Evolutionary conservation across 2,329 filamentous ascomycete species (phyloP), one percentile per base, ranked within the genome.

Genomic region (Bipolaris zeicola): DNA sequence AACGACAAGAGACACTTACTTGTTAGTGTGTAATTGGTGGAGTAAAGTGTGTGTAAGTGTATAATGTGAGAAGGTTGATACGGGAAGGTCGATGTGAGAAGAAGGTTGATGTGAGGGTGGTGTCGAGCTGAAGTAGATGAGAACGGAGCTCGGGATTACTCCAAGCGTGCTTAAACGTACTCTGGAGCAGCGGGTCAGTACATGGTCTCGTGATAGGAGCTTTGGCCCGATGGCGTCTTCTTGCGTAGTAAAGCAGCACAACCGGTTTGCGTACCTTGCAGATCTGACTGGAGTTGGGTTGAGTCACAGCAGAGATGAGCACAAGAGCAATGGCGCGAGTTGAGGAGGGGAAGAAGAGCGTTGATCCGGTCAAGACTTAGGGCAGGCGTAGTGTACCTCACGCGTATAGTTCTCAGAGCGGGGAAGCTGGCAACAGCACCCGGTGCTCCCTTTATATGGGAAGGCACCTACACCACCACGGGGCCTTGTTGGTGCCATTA

Each of bases 191-290:
- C 61, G 60, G 65, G 64, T 74, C 70, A 68, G 68, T 68, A 55
- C 61, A 52, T 55, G 65, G 68, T 76, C 72, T 69, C 72, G 72
- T 69, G 71, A 71, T 64, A 45, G 51, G 52, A 69, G 69, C 71
- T 69, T 63, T 63, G 69, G 56, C 69, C 65, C 67, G 67, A 68
- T 65, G 52, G 57, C 58, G 58, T 60, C 52, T 47, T 65, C 51
- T 54, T 60, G 50, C 49, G 57, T 63, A 59, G 55, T 63, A 60
- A 60, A 59, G 44, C 59, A 57, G 58, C 63, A 56, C 58, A 56
- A 58, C 55, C 53, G 31, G 34, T 36, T 33, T 48, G 56, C 61
- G 62, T 70, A 74, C 70, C 69, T 72, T 68, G 65, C 64, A 66
- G 66, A 57, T 61, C 49, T 53, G 39, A 52, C 28, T 50, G 52